These are phyloP conservation scores for Aspergillus sp. DNA, from an alignment of 2,329 filamentous ascomycete species.

Conservation along the genomic window DNA sequence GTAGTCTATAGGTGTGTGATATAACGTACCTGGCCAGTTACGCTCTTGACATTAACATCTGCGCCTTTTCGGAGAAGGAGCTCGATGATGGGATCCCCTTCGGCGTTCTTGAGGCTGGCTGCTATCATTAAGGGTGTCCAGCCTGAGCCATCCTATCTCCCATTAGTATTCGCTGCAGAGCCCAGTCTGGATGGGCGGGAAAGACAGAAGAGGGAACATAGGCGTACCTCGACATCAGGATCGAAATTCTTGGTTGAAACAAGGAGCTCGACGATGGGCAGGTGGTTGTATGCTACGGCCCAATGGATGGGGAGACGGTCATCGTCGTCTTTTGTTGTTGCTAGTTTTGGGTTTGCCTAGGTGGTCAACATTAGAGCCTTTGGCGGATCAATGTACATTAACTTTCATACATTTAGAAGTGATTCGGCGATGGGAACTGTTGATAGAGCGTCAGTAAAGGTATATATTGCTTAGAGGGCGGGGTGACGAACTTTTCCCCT, in stretches of 20 bases:
- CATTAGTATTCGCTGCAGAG: background rate
- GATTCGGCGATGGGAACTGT: slow-evolving; percentile 74
- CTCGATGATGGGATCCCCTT: slow-evolving; percentile 51
- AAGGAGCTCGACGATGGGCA: slow-evolving; percentile 74
- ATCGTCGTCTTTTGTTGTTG: slow-evolving; percentile 76
- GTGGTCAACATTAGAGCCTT: background rate
- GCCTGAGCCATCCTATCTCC: slow-evolving; percentile 50
- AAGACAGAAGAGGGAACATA: too few relatives aligned
- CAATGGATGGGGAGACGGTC: slow-evolving; percentile 91
- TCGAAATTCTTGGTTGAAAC: slow-evolving; percentile 76
- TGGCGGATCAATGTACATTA: slow-evolving; percentile 4
- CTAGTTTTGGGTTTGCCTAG: slow-evolving; percentile 79
- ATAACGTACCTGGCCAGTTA: slow-evolving; percentile 45
- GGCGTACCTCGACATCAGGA: slow-evolving; percentile 72
- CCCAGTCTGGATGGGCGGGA: background rate
- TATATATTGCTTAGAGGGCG: background rate
- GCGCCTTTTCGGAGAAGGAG: slow-evolving; percentile 52
- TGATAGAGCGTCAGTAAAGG: slow-evolving; percentile 27
- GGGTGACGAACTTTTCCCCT: slow-evolving; percentile 72
- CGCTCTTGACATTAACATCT: slow-evolving; percentile 50
- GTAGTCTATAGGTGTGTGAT: background rate
- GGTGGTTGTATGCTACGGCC: slow-evolving; percentile 82
- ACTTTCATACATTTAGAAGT: slow-evolving; percentile 63
- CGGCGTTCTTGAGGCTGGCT: slow-evolving; percentile 50
- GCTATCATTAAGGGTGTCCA: slow-evolving; percentile 59